Evolutionary conservation across 805 yeast genomes (phyloP).

Genomic region (Candida caryicola): DNA sequence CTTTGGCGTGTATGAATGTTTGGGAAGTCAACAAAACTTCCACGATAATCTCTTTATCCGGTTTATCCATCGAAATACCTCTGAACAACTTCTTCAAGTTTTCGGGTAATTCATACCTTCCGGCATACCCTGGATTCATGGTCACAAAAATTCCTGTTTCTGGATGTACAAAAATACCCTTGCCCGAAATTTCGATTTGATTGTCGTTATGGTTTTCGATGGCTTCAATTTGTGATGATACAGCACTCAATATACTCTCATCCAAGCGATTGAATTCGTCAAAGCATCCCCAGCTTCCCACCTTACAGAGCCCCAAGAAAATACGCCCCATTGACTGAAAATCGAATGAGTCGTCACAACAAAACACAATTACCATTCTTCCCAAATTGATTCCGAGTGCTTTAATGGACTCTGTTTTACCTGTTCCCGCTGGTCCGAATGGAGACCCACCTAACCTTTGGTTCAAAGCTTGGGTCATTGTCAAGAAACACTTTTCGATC

Average conservation of each 20-base stretch:
- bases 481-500: constrained; percentile 57
- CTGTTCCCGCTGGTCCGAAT: constrained; percentile 97
- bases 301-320: constrained; percentile 70
- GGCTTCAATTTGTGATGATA: constrained; percentile 72
- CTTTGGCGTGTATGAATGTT: constrained; percentile 55
- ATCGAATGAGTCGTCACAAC: constrained; percentile 89
- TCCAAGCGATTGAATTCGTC: constrained; percentile 89
- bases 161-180: constrained; percentile 34
- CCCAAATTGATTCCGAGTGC: constrained; percentile 81
- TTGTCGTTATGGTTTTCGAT: constrained; percentile 47
- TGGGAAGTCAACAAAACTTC: constrained; percentile 70
- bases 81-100: constrained; percentile 78
- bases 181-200: constrained; percentile 43
- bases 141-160: constrained; percentile 80
- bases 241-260: constrained; percentile 71
- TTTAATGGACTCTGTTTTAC: constrained; percentile 89
- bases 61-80: constrained; percentile 66
- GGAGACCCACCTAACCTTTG: constrained; percentile 85
- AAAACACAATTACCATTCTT: constrained; percentile 76
- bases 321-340: constrained; percentile 75
- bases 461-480: constrained; percentile 72
- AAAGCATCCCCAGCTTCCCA: constrained; percentile 95
- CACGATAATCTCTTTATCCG: constrained; percentile 68
- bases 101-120: constrained; percentile 80
- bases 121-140: constrained; percentile 86